Percentiles rank a stretch among this genome's conserved stretches.
phyloP scores from a whole-genome alignment of 2,329 filamentous ascomycete species.

The Thelonectria discophora region DNA sequence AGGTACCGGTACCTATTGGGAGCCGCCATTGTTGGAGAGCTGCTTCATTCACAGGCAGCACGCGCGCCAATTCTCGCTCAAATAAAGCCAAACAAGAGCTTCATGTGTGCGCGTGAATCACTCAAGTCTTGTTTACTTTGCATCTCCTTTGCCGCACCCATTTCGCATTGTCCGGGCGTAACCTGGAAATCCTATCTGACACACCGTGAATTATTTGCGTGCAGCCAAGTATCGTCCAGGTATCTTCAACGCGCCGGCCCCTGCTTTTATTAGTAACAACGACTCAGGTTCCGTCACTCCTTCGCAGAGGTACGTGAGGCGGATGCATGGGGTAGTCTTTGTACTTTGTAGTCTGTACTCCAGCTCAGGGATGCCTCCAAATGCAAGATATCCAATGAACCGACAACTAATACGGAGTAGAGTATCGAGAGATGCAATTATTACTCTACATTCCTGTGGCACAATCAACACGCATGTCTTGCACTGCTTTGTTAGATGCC shows the following conservation, averaged over 20 bases:
- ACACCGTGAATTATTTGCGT: not conserved
- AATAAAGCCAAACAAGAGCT: not conserved
- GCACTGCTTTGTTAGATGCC: no score
- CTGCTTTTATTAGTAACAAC: slow-evolving; percentile 2
- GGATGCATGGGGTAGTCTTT: not conserved
- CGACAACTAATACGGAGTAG: no score
- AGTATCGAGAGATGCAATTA: no score
- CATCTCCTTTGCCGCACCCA: not conserved
- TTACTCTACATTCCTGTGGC: no score
- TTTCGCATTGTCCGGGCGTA: not conserved
- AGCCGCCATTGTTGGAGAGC: no score
- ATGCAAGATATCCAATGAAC: no score
- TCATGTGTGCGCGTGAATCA: not conserved
- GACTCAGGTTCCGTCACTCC: not conserved
- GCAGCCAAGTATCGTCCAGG: not conserved
- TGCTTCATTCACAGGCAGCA: not conserved
- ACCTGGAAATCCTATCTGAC: not conserved
- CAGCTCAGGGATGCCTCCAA: no score
- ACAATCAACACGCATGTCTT: no score
- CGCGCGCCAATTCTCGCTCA: not conserved
- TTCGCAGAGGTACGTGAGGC: not conserved
- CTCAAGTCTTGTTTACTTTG: not conserved
- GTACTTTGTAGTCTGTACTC: no score
- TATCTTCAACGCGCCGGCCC: slow-evolving; percentile 7
- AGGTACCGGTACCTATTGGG: slow-evolving; percentile 13